Evolutionary conservation across 306 rosid species (phyloP).

Genomic region (Lathyrus tuberosus): DNA sequence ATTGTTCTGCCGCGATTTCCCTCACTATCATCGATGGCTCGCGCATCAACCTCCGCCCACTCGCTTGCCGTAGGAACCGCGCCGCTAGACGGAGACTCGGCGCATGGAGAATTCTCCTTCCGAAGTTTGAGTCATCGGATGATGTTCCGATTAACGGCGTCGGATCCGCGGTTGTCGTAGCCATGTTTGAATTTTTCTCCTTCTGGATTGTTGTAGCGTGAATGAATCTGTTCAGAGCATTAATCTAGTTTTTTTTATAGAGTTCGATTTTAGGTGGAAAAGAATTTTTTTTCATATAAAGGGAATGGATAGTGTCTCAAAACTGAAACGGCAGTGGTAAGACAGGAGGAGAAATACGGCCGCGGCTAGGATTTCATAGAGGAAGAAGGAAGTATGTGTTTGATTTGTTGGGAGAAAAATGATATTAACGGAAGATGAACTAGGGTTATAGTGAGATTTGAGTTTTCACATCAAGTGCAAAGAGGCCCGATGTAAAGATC

Average conservation of each 20-base stretch:
- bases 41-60: conserved; percentile 81
- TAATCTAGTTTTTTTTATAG: too few species aligned
- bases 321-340: too few species aligned
- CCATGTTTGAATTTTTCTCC: conserved; percentile 42
- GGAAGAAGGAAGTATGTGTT: too few species aligned
- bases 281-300: not conserved
- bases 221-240: not conserved
- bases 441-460: too few species aligned
- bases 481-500: too few species aligned
- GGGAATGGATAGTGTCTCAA: not conserved
- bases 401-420: too few species aligned
- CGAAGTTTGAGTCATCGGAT: conserved; percentile 61
- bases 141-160: conserved; percentile 66
- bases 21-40: conserved; percentile 95
- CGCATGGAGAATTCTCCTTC: conserved; percentile 59
- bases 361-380: too few species aligned
- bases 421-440: too few species aligned
- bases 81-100: conserved; percentile 91
- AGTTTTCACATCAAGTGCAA: too few species aligned
- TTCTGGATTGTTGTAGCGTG: not conserved
- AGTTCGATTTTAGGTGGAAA: not conserved
- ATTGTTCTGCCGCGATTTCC: conserved; percentile 91
- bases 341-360: too few species aligned
- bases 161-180: conserved; percentile 67
- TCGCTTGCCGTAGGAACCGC: conserved; percentile 85